Evolutionary conservation across 2,329 filamentous ascomycete species (phyloP).

Genomic region (Alternaria brassicicola): DNA sequence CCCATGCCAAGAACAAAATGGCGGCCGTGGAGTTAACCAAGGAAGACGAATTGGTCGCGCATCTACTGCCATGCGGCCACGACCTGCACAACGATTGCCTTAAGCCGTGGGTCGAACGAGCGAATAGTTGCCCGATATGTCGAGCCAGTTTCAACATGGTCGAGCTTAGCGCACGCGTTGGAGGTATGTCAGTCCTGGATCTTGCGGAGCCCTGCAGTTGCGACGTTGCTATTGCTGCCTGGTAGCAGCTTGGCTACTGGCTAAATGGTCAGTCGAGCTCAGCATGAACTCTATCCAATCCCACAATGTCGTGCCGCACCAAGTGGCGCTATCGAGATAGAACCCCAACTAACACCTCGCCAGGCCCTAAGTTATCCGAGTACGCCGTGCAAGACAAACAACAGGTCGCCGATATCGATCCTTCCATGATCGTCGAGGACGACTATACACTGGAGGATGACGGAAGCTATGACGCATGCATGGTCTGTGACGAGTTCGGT

Average conservation of each 20-base stretch:
- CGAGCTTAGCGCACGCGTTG: conserved; percentile 77
- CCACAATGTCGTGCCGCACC: conserved; percentile 10
- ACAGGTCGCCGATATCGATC: conserved; percentile 88
- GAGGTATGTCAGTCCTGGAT: conserved; percentile 64
- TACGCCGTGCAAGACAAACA: conserved; percentile 79
- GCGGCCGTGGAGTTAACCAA: conserved; percentile 39
- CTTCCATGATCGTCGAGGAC: conserved; percentile 74
- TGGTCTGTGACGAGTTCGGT: conserved; percentile 80
- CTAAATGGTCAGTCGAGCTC: conserved; percentile 42
- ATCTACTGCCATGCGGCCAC: conserved; percentile 80
- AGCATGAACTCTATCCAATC: conserved; percentile 25
- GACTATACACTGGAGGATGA: conserved; percentile 63
- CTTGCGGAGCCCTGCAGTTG: conserved; percentile 21
- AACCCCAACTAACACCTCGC: conserved; percentile 16
- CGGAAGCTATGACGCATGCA: conserved; percentile 68
- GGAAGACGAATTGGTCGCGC: conserved; percentile 63
- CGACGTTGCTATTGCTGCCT: conserved; percentile 24
- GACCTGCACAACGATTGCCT: conserved; percentile 91
- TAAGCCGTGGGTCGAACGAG: conserved; percentile 92
- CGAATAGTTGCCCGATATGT: conserved; percentile 98
- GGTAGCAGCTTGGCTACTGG: conserved; percentile 27
- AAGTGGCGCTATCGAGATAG: conserved; percentile 3
- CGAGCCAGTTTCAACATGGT: conserved; percentile 90
- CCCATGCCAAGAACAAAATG: conserved; percentile 21
- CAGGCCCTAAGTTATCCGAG: conserved; percentile 63